A percentile compares a stretch with the other conserved stretches of the same genome.
Evolutionary conservation across 345 rosid genomes (phyloP).

Genomic region (Euphorbia tirucalli): DNA sequence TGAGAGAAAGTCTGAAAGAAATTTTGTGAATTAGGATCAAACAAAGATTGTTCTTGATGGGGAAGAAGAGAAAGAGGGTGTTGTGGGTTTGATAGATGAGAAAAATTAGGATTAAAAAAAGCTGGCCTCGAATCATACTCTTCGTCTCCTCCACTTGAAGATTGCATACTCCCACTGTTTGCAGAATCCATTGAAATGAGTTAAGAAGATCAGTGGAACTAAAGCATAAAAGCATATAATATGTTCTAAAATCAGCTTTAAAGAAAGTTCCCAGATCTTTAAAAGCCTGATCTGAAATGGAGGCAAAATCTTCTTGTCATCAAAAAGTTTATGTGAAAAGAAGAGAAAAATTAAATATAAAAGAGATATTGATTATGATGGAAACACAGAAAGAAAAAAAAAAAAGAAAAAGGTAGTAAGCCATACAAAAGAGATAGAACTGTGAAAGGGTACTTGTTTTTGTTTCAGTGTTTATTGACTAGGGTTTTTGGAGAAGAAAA

Average conservation of each 20-base stretch:
- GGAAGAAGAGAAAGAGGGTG: constrained; percentile 28
- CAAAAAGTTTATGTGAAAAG: constrained; percentile 20
- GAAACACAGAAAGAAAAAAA: too few species aligned
- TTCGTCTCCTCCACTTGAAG: constrained; percentile 68
- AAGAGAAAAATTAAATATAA: constrained; percentile 15
- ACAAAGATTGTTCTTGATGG: constrained; percentile 28
- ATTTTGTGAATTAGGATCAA: constrained; percentile 32
- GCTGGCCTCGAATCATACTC: constrained; percentile 54
- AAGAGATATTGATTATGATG: constrained; percentile 8
- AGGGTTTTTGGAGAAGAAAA: constrained; percentile 44
- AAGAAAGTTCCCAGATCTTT: too few species aligned
- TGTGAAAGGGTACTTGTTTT: not conserved
- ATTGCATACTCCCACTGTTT: constrained; percentile 71
- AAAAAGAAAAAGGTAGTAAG: not conserved
- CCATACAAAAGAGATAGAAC: constrained; percentile 5
- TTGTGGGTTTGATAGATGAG: constrained; percentile 16
- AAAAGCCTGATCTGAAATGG: constrained; percentile 22
- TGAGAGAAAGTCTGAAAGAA: constrained; percentile 36
- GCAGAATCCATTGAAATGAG: constrained; percentile 63
- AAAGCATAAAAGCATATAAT: constrained; percentile 12
- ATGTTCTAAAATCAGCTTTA: constrained; percentile 29
- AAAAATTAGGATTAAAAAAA: constrained; percentile 42
- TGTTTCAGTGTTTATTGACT: constrained; percentile 16
- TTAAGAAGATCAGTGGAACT: constrained; percentile 2
- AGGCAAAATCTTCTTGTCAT: constrained; percentile 11